These are phyloP conservation scores for Leptoxyphium fumago DNA, from an alignment of 2,329 filamentous ascomycete species.

Conservation along the genomic window DNA sequence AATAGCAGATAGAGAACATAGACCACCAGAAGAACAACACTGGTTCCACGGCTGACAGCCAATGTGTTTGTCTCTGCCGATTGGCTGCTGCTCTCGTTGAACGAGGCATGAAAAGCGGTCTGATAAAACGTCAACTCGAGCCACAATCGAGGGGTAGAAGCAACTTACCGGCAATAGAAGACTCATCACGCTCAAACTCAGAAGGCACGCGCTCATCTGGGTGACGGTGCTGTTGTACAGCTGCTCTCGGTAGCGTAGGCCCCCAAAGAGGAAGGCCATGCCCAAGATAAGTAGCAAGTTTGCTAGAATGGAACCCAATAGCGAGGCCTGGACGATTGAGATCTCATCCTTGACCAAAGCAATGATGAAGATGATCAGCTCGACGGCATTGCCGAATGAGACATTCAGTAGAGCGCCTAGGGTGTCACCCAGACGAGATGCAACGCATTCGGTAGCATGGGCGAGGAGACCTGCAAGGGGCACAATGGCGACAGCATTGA, in stretches of 20 bases:
- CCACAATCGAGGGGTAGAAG: too few species aligned
- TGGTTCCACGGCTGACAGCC: constrained; percentile 78
- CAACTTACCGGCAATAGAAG: constrained; percentile 58
- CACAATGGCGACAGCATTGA: constrained; percentile 38
- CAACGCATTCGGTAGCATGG: constrained; percentile 36
- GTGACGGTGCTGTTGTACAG: constrained; percentile 93
- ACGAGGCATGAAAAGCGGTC: constrained; percentile 88
- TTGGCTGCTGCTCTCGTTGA: constrained; percentile 28
- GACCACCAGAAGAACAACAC: constrained; percentile 68
- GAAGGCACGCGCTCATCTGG: constrained; percentile 86
- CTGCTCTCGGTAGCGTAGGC: constrained; percentile 76
- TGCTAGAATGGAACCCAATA: constrained; percentile 78
- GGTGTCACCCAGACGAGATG: constrained; percentile 32
- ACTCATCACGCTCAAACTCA: constrained; percentile 83
- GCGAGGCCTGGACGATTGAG: constrained; percentile 77
- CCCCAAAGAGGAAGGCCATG: constrained; percentile 81
- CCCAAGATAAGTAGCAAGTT: constrained; percentile 80
- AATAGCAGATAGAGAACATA: constrained; percentile 77
- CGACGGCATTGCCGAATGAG: constrained; percentile 38
- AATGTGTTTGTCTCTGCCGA: constrained; percentile 57
- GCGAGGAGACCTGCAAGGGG: constrained; percentile 34
- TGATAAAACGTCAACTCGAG: constrained; percentile 16
- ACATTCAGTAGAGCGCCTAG: constrained; percentile 37
- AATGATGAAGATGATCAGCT: constrained; percentile 49
- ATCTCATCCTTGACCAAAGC: constrained; percentile 71